These are phyloP conservation scores for Conringia planisiliqua DNA, from an alignment of 345 rosid genomes.

Conservation along the genomic window DNA sequence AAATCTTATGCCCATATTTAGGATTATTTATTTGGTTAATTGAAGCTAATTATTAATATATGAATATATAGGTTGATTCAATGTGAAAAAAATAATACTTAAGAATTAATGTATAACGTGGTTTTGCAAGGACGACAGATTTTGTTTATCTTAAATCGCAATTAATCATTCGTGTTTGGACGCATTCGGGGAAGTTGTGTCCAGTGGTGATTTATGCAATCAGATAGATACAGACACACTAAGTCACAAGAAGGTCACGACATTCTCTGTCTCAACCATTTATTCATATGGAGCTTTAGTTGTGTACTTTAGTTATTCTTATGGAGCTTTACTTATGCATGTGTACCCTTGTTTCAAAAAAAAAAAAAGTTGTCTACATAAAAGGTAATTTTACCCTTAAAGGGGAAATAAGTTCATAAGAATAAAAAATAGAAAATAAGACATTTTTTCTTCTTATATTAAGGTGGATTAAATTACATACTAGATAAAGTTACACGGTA, in stretches of 20 bases:
- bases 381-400: constrained; percentile 4
- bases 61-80: not conserved
- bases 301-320: constrained; percentile 4
- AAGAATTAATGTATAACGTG: not conserved
- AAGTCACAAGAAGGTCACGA: constrained; percentile 33
- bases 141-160: not conserved
- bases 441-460: not conserved
- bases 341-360: not conserved
- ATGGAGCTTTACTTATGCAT: not conserved
- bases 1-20: constrained; percentile 21
- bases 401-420: not conserved
- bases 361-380: not conserved
- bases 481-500: not conserved
- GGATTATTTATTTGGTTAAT: not conserved
- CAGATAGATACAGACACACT: constrained; percentile 17
- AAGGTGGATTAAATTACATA: not conserved
- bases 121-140: constrained; percentile 3
- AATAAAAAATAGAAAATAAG: not conserved
- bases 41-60: not conserved
- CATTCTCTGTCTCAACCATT: constrained; percentile 31
- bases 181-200: constrained; percentile 4
- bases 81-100: not conserved
- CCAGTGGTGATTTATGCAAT: constrained; percentile 7
- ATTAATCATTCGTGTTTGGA: constrained; percentile 26
- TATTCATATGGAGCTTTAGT: constrained; percentile 14